Evolutionary conservation across 371 early-diverging fungal species (phyloP).

Genomic region (Basidiobolus heterosporus): DNA sequence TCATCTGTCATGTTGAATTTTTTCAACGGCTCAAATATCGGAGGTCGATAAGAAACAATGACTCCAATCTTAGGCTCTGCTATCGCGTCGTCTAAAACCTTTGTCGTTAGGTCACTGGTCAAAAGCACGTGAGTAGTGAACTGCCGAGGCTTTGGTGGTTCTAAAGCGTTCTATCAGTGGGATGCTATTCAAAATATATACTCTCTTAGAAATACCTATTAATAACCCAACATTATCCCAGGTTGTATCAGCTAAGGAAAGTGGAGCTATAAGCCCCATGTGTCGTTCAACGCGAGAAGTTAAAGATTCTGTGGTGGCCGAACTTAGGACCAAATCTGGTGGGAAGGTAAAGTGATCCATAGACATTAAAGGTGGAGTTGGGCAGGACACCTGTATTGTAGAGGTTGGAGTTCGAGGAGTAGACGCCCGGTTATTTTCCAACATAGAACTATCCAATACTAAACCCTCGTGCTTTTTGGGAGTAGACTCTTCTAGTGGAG

Average conservation of each 20-base stretch:
- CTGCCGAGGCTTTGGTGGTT: constrained; percentile 3
- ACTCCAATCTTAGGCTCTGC: constrained; percentile 65
- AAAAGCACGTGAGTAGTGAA: constrained; percentile 50
- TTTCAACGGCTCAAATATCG: constrained; percentile 81
- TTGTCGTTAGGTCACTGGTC: constrained; percentile 84
- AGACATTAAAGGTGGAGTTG: too few species aligned
- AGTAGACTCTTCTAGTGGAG: too few species aligned
- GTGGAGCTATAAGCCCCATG: constrained; percentile 77
- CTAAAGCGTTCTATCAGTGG: not conserved
- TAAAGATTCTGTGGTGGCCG: too few species aligned
- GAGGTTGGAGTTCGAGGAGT: too few species aligned
- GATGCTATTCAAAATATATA: not conserved
- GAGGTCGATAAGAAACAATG: constrained; percentile 91
- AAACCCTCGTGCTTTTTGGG: too few species aligned
- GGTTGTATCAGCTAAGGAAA: constrained; percentile 63
- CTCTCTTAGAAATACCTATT: constrained; percentile 32
- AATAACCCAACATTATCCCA: constrained; percentile 97
- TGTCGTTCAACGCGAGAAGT: constrained; percentile 20
- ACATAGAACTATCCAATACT: too few species aligned
- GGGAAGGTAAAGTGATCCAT: too few species aligned
- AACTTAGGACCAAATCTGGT: too few species aligned
- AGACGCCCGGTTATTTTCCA: too few species aligned
- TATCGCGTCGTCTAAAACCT: constrained; percentile 81
- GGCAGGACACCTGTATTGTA: too few species aligned
- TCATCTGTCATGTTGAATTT: constrained; percentile 50